Evolutionary conservation across 2,329 filamentous ascomycete genomes (phyloP).

Genomic region (Alternaria sp.): DNA sequence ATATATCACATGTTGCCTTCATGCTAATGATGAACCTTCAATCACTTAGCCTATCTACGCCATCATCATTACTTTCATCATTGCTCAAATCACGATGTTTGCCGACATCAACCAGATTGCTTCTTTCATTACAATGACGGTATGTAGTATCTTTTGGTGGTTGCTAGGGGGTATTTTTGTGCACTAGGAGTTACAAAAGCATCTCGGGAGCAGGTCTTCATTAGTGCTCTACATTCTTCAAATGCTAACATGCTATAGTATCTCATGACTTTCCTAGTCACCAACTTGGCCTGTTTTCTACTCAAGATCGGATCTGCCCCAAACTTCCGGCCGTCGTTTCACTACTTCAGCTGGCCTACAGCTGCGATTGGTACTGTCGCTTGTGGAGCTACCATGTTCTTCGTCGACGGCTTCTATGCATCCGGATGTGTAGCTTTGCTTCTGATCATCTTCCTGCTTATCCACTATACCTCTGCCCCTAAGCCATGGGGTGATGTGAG

Average conservation of each 20-base stretch:
- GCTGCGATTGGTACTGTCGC: conserved; percentile 77
- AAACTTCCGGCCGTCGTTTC: conserved; percentile 87
- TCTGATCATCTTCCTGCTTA: conserved; percentile 79
- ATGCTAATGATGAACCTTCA: neutral
- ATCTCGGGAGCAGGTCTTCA: neutral
- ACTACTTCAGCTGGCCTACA: conserved; percentile 88
- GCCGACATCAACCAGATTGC: conserved; percentile 88
- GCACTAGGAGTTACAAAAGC: neutral
- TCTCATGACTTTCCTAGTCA: conserved; percentile 90
- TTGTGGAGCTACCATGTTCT: conserved; percentile 85
- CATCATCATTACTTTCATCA: conserved; percentile 75
- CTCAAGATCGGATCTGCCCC: conserved; percentile 87
- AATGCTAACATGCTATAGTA: conserved; percentile 57
- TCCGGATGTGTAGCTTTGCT: conserved; percentile 76
- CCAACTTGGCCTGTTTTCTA: conserved; percentile 85
- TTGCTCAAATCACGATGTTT: conserved; percentile 81
- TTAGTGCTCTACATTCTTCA: neutral
- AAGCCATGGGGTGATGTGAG: conserved; percentile 92
- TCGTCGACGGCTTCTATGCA: conserved; percentile 84
- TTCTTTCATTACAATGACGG: conserved; percentile 87
- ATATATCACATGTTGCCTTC: neutral
- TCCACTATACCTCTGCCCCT: conserved; percentile 84
- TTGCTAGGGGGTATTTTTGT: no score
- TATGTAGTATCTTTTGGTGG: conserved; percentile 12
- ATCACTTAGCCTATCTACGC: conserved; percentile 68